Base-by-base conservation (phyloP, 192 early-diverging fungal genomes). In the Coemansia sp. region DNA sequence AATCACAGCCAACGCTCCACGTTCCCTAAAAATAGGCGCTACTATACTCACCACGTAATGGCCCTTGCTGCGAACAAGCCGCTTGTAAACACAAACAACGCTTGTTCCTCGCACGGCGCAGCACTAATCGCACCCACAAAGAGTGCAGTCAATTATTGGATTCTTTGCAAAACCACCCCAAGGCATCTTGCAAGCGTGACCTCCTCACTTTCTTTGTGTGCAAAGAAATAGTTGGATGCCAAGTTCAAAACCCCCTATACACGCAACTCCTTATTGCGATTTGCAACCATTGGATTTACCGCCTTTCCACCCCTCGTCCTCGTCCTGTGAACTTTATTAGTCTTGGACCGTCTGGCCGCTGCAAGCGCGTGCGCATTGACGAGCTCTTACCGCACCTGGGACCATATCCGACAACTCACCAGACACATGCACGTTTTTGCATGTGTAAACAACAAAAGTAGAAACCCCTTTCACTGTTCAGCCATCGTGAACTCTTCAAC, bases 41-140 rank as follows among this genome's bases (percentile, higher is more conserved):
- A 55, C 53, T 55, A 55, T 55, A 55, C 53, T 14, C 10, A 4
- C 25, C n/a, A n/a, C 5, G 41, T n/a, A 43, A 43, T 49, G 4
- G 47, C 53, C 29, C 53, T 32, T 19, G 12, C 19, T 24, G 25
- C 52, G 7, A n/a, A 29, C 24, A 27, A 25, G 53, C 53, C 53
- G 25, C 53, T 55, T 55, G 27, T 55, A 27, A 5, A 55, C 47
- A 49, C 5, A 12, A 24, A 29, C 24, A 15, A 14, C 4, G 11
- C 12, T 5, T 25, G 24, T 5, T 7, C 21, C 21, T 21, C 21
- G 21, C 21, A 21, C 23, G 6, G 21, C 7, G 21, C 21, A 22
- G 21, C 19, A 53, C 19, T 25, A 53, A 53, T 24, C 53, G 29
- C 11, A 15, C 10, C 53, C 53, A 55, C 53, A 55, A 55, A 55